A percentile compares a stretch with the other conserved stretches of the same genome.
These are phyloP conservation scores for Trypanosomatidae sp. DNA, from an alignment of 208 protist genomes.

Conservation along the genomic window DNA sequence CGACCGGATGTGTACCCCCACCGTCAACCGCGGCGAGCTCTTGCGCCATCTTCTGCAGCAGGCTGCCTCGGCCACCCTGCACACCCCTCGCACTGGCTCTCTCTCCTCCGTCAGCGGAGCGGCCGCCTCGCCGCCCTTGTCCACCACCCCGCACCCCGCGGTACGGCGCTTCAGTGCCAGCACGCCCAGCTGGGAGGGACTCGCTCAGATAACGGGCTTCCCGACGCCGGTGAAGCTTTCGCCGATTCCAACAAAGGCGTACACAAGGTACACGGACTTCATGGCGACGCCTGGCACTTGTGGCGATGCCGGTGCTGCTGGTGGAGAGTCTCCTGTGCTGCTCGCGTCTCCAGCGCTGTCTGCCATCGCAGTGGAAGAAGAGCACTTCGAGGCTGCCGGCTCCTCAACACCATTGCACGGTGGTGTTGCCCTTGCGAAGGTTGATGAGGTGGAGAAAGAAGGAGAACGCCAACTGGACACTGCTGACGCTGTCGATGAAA, in stretches of 20 bases:
- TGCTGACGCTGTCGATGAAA: too few relatives aligned
- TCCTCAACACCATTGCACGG: too few relatives aligned
- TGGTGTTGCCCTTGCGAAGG: not conserved
- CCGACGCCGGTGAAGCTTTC: slow-evolving; percentile 59
- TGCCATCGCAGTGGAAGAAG: not conserved
- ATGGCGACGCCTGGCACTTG: too few relatives aligned
- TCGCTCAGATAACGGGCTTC: slow-evolving; percentile 40
- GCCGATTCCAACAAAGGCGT: slow-evolving; percentile 55
- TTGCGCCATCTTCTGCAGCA: too few relatives aligned
- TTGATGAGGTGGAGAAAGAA: too few relatives aligned
- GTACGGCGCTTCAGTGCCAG: not conserved
- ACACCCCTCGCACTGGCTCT: too few relatives aligned
- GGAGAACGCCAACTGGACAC: too few relatives aligned
- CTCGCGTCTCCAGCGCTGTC: slow-evolving; percentile 14
- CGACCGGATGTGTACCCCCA: too few relatives aligned
- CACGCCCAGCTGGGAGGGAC: slow-evolving; percentile 17
- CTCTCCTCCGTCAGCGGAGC: not conserved
- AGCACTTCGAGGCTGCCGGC: not conserved
- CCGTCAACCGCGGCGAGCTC: too few relatives aligned
- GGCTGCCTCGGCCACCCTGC: too few relatives aligned
- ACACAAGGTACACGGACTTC: not conserved
- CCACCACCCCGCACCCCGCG: slow-evolving; percentile 3
- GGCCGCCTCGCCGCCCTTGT: not conserved
- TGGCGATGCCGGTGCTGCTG: not conserved
- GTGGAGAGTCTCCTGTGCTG: not conserved